Base-by-base conservation (phyloP, 2,329 filamentous ascomycete species). In the Aciculosporium take region DNA sequence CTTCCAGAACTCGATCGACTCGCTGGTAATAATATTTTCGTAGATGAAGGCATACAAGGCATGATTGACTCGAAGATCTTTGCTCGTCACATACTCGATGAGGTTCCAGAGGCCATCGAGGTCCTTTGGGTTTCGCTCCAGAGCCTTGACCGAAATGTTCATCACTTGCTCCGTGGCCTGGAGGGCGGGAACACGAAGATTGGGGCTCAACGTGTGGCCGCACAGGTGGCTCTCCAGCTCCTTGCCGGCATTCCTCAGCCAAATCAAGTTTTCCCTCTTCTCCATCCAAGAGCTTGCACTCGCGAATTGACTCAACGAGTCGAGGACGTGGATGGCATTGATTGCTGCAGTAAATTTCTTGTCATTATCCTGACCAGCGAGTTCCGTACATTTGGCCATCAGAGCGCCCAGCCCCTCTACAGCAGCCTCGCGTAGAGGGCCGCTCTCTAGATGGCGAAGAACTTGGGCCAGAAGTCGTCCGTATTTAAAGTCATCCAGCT, bases 381-480 rank as follows among this genome's bases (percentile, higher is more conserved):
- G 64, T 41, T 84, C 79, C 39, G 73, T 75, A 49, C 77, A 81
- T 34, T 74, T 71, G 37, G 74, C 72, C 47, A 87, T 72, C 42
- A 98, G 73, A 0, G 69, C 72, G 37, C 87, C 78, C 2, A 86
- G 71, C 46, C 89, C 82, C 15, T 76, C 73, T 41, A 81, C 74
- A 7, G 91, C 79, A 29, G 80, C 76, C 37, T 84, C 79, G 39
- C 91, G 74, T 33, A 98, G 64, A 1, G 81, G 69, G 23, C 71
- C 74, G 56, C 87, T 94, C 13, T 82, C 79, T 0, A 77, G 68
- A 53, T 94, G 77, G 3, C 75, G 71, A 18, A 98, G 71, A 12
- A 94, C 77, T 57, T 98, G 91, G 0, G 86, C 84, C 48, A 98
- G 78, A 59, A 98, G 85, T 13, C 91, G 79, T 3, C 93, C 91